Conservation (phyloP, 2,329 filamentous ascomycete species). For the Macrophomina tecta region DNA sequence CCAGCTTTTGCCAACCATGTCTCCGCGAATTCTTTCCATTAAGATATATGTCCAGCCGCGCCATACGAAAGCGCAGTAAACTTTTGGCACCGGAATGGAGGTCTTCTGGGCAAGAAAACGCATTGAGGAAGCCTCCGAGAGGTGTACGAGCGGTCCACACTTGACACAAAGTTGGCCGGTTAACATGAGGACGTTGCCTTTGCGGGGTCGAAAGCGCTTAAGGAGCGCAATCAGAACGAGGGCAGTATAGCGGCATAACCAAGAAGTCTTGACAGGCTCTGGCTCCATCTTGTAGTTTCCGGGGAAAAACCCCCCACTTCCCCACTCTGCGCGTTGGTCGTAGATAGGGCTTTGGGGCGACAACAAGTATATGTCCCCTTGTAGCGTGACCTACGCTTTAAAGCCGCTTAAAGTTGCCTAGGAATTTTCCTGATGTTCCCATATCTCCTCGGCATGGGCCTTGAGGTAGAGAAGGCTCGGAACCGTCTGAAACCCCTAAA, state of each 20-base stretch:
- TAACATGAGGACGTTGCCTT: slow-evolving; percentile 16
- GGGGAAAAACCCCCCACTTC: no score
- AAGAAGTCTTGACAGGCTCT: slow-evolving; percentile 6
- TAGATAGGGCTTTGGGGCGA: background rate
- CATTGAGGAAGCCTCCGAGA: slow-evolving; percentile 51
- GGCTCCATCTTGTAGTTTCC: background rate
- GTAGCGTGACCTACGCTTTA: no score
- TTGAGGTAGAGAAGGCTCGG: no score
- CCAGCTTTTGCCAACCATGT: slow-evolving; percentile 34
- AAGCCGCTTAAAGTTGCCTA: no score
- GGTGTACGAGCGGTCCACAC: slow-evolving; percentile 37
- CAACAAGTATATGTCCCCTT: background rate
- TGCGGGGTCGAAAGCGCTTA: slow-evolving; percentile 10
- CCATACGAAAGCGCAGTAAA: slow-evolving; percentile 52
- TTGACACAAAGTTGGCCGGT: slow-evolving; percentile 38
- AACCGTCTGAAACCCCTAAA: no score
- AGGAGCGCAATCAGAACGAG: background rate
- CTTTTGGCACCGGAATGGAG: slow-evolving; percentile 52
- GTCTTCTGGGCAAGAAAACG: slow-evolving; percentile 50
- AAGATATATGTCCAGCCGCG: slow-evolving; percentile 53
- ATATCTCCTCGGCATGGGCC: no score
- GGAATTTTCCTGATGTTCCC: no score
- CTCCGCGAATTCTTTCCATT: slow-evolving; percentile 50
- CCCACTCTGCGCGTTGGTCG: background rate
- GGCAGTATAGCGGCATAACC: background rate